These are phyloP conservation scores for Daldinia caldariorum DNA, from an alignment of 495 filamentous ascomycete genomes.

Conservation along the genomic window DNA sequence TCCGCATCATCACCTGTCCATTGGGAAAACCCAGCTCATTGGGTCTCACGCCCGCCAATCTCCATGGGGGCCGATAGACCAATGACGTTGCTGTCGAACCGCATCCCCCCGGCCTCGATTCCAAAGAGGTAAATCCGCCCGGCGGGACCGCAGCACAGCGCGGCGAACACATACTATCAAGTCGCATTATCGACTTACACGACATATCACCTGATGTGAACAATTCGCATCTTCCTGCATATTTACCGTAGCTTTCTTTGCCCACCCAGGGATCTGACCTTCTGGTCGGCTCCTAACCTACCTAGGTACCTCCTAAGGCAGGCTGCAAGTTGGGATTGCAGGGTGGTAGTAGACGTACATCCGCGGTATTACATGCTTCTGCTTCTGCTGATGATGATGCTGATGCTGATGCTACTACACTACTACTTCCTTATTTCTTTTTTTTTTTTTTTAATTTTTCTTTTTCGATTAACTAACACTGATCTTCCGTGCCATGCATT, in stretches of 20 bases:
- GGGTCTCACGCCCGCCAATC: conserved; percentile 20
- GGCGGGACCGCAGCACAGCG: conserved; percentile 23
- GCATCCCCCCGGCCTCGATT: neutral
- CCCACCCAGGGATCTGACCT: conserved; percentile 42
- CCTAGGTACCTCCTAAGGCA: neutral
- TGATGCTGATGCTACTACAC: too few species aligned
- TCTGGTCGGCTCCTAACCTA: conserved; percentile 18
- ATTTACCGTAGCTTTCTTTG: conserved; percentile 6
- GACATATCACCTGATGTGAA: conserved; percentile 46
- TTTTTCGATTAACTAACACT: conserved; percentile 30
- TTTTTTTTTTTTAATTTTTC: neutral
- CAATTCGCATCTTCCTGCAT: conserved; percentile 41
- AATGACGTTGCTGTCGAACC: conserved; percentile 27
- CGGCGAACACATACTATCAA: conserved; percentile 34
- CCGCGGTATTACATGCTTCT: conserved; percentile 39
- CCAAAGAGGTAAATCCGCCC: conserved; percentile 41
- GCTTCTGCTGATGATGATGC: too few species aligned
- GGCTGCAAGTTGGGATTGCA: conserved; percentile 28
- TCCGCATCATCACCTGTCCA: conserved; percentile 43
- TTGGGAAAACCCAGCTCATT: conserved; percentile 36
- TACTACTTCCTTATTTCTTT: too few species aligned
- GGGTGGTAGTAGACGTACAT: conserved; percentile 37
- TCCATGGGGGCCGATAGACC: conserved; percentile 14
- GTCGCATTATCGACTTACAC: conserved; percentile 45
- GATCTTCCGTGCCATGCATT: conserved; percentile 43